Evolutionary conservation across 495 filamentous ascomycete species (phyloP), one percentile per base, ranked within the genome.

Genomic region (Talaromyces proteolyticus): DNA sequence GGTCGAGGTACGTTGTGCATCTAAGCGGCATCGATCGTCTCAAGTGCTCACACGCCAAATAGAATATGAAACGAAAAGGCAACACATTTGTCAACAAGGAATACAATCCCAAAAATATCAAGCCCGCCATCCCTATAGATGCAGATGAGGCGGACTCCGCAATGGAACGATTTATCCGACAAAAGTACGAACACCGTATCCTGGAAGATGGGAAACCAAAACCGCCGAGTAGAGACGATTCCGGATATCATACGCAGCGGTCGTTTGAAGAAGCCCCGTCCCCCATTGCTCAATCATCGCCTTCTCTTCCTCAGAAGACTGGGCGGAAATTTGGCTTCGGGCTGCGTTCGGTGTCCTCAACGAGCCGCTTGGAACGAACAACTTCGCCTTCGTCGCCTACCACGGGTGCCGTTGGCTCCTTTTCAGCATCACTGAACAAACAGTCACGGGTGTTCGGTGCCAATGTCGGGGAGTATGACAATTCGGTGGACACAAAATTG

Each of bases 21-120:
- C 14, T 34, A 8, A 10, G 14, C 8, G 8, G 29, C 29, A 16
- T 20, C 18, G 8, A 18, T 3, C 18, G 10, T 41, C 14, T 41
- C 38, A 16, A 44, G 43, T 47, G 43, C n/a, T 7, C 46, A 19
- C 21, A 11, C 17, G 26, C 18, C 25, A 29, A 8, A 20, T 18
- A 98, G 89, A 89, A 78, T 59, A 97, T 98, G 92, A 91, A 86
- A 68, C 82, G 85, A 52, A 85, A 88, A 53, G 93, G 93, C 57
- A 98, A 98, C 65, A 66, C 69, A 4, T 75, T 82, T 38, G 91
- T 88, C 49, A 98, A 97, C 73, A 82, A 84, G 63, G 79, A 79
- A 45, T 95, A 85, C 70, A 98, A 98, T 60, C 87, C 94, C 19
- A 77, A 85, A 50, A 87, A 88, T 62, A 78, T 82, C 51, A 87